Evolutionary conservation across 768 basidiomycete species (phyloP), one percentile per base, ranked within the genome.

Genomic region (Podaxis sp.): DNA sequence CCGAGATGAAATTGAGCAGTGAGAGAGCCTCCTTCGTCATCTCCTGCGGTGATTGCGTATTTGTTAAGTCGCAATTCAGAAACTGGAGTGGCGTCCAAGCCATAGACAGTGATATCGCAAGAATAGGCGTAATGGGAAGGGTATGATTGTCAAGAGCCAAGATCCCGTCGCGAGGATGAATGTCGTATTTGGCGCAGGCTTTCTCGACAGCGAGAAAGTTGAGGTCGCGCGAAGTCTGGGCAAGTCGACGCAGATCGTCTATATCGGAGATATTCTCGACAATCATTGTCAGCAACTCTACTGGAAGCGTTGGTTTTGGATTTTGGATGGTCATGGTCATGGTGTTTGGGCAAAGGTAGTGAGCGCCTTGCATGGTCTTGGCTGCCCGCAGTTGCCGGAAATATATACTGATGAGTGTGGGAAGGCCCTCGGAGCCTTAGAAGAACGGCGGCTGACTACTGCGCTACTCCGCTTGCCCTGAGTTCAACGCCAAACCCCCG

Each of bases 1-100:
- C 4, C 6, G 57, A 59, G 39, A 64, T n/a, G 40, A 59, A 59
- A 8, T 64, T 54, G 19, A 36, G 39, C 38, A 64, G 30, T 12
- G 58, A 59, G 24, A 11, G 15, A 3, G 63, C 40, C 40, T 64
- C 42, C n/a, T 40, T 49, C 15, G 40, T 26, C 44, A 64, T 30
- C 46, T 46, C 33, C 5, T n/a, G 15, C 2, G 22, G 51, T 17
- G 51, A 49, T 22, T 58, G 51, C 15, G 24, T 54, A 38, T 59
- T 64, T 5, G 63, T 64, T 57, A 64, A 64, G 52, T 64, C 63
- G 51, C 63, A 64, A 24, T 26, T 46, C 52, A 64, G 40, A 33
- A 36, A 28, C 28, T 59, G 57, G 26, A 64, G 24, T 2, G 63
- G 36, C 5, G 38, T 38, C 8, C 63, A 57, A 33, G 46, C 30